Base-by-base conservation (phyloP, 2,329 filamentous ascomycete genomes). In the Talaromyces funiculosus region DNA sequence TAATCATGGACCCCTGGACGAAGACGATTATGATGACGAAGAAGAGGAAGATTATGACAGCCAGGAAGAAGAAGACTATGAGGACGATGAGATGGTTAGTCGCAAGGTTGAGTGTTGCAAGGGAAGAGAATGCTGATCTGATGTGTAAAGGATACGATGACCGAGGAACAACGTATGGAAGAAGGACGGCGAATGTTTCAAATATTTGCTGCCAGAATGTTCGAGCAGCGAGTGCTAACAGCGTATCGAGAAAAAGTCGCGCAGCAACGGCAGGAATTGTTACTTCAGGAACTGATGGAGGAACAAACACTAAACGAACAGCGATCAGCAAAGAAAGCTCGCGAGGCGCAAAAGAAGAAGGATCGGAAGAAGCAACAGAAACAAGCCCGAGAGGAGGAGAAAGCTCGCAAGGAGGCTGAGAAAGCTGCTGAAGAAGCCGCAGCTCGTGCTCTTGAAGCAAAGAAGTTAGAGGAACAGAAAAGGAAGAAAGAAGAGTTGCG, bases 181-280 rank as follows among this genome's bases (percentile, higher is more conserved):
- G 94, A 99, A 80, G 94, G 94, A 63, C 86, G 94, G 60, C 85
- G 93, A 67, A 99, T 99, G 94, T 99, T 99, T 73, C 94, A 99
- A 75, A 97, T 99, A 74, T 99, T 99, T 75, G 94, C 94, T 63
- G 94, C 94, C 61, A 87, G 94, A 64, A 99, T 99, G 94, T 99
- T 99, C 75, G 94, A 99, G 78, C 94, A 99, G 75, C 85, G 94
- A 64, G 94, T 99, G 22, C 82, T 99, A 62, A 93, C 90, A 43
- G 94, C 94, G n/a, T 99, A 99, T 77, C 90, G 92, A 74, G 93
- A 97, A 78, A 97, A 97, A 74, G 93, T 99, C 3, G 91, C 94
- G 18, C 87, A 88, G 68, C 93, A 99, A 77, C 90, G 94, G 29
- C 93, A 97, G 71, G 83, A 90, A 70, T 92, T 92, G 73, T 86